Evolutionary conservation across 805 yeast species (phyloP).

Genomic region (Saccharomyces paradoxus): DNA sequence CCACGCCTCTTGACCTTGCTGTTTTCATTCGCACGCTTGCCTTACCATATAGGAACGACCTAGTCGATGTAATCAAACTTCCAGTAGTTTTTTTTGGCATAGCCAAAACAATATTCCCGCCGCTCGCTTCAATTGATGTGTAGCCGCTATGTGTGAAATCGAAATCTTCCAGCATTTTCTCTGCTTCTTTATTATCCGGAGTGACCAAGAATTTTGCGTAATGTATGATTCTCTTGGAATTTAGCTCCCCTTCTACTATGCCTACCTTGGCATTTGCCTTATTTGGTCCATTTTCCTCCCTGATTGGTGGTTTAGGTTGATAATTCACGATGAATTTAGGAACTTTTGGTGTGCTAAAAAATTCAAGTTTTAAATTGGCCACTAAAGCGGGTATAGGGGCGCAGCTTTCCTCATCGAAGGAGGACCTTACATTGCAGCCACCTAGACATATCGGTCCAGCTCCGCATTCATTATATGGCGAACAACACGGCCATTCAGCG

Average conservation of each 20-base stretch:
- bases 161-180: constrained; percentile 51
- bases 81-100: constrained; percentile 76
- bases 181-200: constrained; percentile 41
- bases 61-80: constrained; percentile 68
- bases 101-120: constrained; percentile 44
- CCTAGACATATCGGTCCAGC: constrained; percentile 69
- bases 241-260: constrained; percentile 4
- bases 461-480: constrained; percentile 79
- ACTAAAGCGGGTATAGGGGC: constrained; percentile 62
- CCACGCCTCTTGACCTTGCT: constrained; percentile 70
- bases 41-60: constrained; percentile 79
- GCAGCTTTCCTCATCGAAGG: constrained; percentile 61
- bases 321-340: background rate
- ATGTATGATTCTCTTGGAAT: constrained; percentile 19
- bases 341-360: constrained; percentile 1
- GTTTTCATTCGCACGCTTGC: constrained; percentile 60
- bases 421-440: constrained; percentile 76
- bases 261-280: background rate
- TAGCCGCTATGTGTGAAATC: constrained; percentile 58
- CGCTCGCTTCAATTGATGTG: constrained; percentile 40
- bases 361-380: constrained; percentile 33
- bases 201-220: constrained; percentile 23
- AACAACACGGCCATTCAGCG: constrained; percentile 71
- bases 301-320: background rate
- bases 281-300: background rate